A percentile compares a stretch with the other conserved stretches of the same genome.
These are phyloP conservation scores for Suhomyces atakaporum DNA, from an alignment of 1,139 yeast genomes.

Conservation along the genomic window DNA sequence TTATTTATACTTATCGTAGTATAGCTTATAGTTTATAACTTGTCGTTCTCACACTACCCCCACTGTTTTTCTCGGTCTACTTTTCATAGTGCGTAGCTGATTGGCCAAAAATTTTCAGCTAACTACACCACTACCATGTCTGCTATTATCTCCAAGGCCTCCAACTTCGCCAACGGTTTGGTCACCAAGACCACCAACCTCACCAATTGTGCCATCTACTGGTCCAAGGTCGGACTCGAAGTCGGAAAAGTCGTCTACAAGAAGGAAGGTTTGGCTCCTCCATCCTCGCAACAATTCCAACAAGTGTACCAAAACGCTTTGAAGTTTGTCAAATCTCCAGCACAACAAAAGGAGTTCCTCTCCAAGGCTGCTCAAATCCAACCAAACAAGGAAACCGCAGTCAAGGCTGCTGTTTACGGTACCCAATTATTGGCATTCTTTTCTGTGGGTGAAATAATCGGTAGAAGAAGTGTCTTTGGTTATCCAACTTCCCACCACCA, in stretches of 20 bases:
- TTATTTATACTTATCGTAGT: too few relatives aligned
- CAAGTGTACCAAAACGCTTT: constrained; percentile 61
- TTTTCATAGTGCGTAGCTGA: neutral
- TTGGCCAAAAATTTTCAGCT: constrained; percentile 1
- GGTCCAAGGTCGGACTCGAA: constrained; percentile 89
- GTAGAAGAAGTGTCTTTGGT: constrained; percentile 91
- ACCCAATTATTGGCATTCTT: constrained; percentile 89
- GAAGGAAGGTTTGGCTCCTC: constrained; percentile 93
- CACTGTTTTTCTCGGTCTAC: too few relatives aligned
- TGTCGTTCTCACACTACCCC: too few relatives aligned
- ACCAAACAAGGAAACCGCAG: constrained; percentile 57
- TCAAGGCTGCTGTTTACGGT: constrained; percentile 73
- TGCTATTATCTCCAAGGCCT: constrained; percentile 50
- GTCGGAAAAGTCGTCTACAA: constrained; percentile 86
- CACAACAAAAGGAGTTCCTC: constrained; percentile 51
- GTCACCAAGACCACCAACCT: constrained; percentile 43
- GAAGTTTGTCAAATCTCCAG: constrained; percentile 40
- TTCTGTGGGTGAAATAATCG: constrained; percentile 93
- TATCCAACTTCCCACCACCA: constrained; percentile 58
- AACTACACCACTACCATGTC: constrained; percentile 36
- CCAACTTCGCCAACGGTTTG: constrained; percentile 41
- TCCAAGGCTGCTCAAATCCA: constrained; percentile 46
- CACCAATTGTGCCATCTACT: constrained; percentile 65
- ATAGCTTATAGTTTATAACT: too few relatives aligned
- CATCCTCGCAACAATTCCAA: constrained; percentile 76